phyloP scores from a whole-genome alignment of 805 yeast genomes.

The Yarrowia sp. region DNA sequence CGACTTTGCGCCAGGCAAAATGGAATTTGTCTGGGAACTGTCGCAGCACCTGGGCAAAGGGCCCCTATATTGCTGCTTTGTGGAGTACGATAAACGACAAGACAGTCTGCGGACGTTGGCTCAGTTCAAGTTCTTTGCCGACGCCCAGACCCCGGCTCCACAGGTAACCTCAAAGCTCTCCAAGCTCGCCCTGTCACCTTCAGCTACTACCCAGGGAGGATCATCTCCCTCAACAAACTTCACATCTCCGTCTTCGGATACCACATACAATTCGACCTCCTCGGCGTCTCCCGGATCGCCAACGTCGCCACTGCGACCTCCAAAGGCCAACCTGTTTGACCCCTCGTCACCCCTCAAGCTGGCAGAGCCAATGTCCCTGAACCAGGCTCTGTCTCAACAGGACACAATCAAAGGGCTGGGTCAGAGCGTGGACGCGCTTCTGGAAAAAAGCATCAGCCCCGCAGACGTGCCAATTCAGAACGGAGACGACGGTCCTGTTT shows the following conservation, averaged over 20 bases:
- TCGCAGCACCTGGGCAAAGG: constrained; percentile 30
- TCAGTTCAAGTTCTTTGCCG: constrained; percentile 34
- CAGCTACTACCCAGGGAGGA: background rate
- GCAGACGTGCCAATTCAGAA: constrained; percentile 6
- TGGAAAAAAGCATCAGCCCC: constrained; percentile 26
- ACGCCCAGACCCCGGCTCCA: background rate
- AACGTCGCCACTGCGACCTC: background rate
- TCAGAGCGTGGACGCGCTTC: constrained; percentile 36
- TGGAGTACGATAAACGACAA: constrained; percentile 40
- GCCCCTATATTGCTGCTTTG: constrained; percentile 40
- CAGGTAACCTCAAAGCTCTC: background rate
- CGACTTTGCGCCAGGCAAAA: constrained; percentile 30
- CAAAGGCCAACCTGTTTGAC: constrained; percentile 5
- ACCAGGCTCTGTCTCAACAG: constrained; percentile 26
- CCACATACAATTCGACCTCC: background rate
- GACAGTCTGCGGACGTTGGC: constrained; percentile 38
- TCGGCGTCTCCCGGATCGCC: background rate
- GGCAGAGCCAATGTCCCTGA: constrained; percentile 25
- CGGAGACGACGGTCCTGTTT: constrained; percentile 45
- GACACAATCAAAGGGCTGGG: constrained; percentile 34
- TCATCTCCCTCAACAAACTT: background rate
- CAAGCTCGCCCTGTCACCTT: background rate
- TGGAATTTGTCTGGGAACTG: constrained; percentile 37
- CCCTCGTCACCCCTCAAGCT: constrained; percentile 25
- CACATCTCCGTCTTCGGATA: background rate